These are phyloP conservation scores for Knoxdaviesia capensis DNA, from an alignment of 2,329 filamentous ascomycete genomes.

Conservation along the genomic window DNA sequence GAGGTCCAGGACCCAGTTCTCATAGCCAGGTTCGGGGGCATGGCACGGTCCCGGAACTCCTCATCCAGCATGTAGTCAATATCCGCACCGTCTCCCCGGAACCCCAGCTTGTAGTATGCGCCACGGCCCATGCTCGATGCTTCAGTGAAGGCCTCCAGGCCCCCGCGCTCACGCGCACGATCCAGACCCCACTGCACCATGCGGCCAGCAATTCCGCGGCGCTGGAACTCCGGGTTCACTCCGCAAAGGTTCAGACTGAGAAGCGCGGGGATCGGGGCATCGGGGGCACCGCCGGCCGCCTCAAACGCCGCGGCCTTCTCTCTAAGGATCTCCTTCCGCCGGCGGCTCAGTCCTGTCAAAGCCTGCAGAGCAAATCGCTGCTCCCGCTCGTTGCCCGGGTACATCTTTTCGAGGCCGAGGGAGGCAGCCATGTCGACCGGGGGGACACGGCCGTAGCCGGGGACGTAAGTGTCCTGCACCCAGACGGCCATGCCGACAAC, in stretches of 20 bases:
- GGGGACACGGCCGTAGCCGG: constrained; percentile 23
- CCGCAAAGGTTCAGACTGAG: constrained; percentile 29
- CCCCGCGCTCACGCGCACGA: constrained; percentile 18
- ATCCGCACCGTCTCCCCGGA: constrained; percentile 18
- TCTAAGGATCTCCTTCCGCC: constrained; percentile 19
- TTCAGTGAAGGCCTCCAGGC: constrained; percentile 22
- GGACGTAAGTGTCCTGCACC: constrained; percentile 27
- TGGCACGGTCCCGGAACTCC: constrained; percentile 13
- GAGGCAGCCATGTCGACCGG: constrained; percentile 12
- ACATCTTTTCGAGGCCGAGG: constrained; percentile 15
- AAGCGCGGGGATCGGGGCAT: constrained; percentile 18
- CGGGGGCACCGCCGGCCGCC: too few species aligned
- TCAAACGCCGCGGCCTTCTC: constrained; percentile 13
- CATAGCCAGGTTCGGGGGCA: not conserved
- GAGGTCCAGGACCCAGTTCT: not conserved
- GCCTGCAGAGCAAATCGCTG: constrained; percentile 25
- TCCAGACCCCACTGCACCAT: constrained; percentile 27
- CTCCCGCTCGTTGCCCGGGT: constrained; percentile 21
- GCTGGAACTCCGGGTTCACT: constrained; percentile 32
- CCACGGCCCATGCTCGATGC: constrained; percentile 26
- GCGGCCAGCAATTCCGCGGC: constrained; percentile 21
- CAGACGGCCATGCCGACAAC: constrained; percentile 35
- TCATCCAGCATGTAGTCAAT: constrained; percentile 21
- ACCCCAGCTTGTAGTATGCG: constrained; percentile 25
- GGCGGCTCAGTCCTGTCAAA: constrained; percentile 20